Conservation (phyloP, 2,329 filamentous ascomycete species). For the Sclerotinia minor region DNA sequence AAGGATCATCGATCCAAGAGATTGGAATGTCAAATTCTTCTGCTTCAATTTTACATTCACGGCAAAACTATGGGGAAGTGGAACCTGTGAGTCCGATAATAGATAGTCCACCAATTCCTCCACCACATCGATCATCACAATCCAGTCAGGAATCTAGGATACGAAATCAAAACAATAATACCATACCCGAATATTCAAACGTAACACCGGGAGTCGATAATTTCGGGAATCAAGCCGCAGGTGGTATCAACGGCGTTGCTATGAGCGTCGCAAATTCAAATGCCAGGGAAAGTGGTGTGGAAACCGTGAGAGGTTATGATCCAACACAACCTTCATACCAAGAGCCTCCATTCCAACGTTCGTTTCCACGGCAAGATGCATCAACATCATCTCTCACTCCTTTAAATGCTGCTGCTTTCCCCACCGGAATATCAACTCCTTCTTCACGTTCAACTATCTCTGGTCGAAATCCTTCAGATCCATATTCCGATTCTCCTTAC, state of each 20-base stretch:
- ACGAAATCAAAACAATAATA: slow-evolving; percentile 28
- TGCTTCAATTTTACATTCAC: slow-evolving; percentile 15
- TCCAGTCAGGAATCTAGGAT: slow-evolving; percentile 32
- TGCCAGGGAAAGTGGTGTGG: slow-evolving; percentile 63
- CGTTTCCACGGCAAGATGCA: slow-evolving; percentile 25
- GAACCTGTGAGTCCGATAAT: slow-evolving; percentile 28
- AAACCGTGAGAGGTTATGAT: slow-evolving; percentile 53
- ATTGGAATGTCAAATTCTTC: slow-evolving; percentile 26
- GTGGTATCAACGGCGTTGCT: slow-evolving; percentile 68
- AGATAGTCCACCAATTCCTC: slow-evolving; percentile 37
- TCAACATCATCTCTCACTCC: slow-evolving; percentile 38
- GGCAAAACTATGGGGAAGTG: slow-evolving; percentile 27
- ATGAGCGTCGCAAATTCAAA: slow-evolving; percentile 65
- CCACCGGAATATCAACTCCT: slow-evolving; percentile 37
- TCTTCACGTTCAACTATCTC: slow-evolving; percentile 35
- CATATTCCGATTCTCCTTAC: slow-evolving; percentile 37
- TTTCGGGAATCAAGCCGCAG: slow-evolving; percentile 60
- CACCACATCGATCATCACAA: slow-evolving; percentile 39
- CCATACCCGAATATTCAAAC: slow-evolving; percentile 39
- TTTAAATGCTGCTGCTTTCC: slow-evolving; percentile 39
- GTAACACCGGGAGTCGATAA: slow-evolving; percentile 67
- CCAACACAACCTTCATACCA: slow-evolving; percentile 28
- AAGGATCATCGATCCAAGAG: slow-evolving; percentile 18
- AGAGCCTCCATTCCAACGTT: slow-evolving; percentile 24
- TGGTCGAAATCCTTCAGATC: slow-evolving; percentile 35